Evolutionary conservation across 140 eudicot genomes (phyloP), one percentile per base, ranked within the genome.

Genomic region (Flaveria floridana): DNA sequence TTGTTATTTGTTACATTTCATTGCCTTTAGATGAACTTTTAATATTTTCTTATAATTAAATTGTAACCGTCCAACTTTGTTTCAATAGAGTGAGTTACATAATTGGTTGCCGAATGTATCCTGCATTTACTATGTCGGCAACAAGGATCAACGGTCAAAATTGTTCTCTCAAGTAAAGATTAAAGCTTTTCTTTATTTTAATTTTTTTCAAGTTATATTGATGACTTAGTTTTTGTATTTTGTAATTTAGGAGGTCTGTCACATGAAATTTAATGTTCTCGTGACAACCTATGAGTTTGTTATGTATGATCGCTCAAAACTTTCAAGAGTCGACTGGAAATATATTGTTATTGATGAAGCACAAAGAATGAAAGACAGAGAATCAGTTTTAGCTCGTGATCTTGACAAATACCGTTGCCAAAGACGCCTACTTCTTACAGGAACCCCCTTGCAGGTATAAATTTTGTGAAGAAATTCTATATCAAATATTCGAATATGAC

Each of bases 351-450:
- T 94, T 21, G 99, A 94, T 80, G 99, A 94, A 84, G 99, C 99
- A 62, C 99, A 94, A 82, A 76, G 99, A 78, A 94, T 94, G 99
- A 94, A 94, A 82, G 99, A 94, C 74, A 81, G 99, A 73, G 99
- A 94, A 61, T 94, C 99, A 1, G 99, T 94, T 74, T 85, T 94
- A 55, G 97, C 99, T 68, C 99, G 99, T 68, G 99, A 87, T 88
- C 96, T 94, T 80, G 99, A 94, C 80, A 87, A 85, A 81, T 94
- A 94, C 62, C 95, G 99, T 72, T 94, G 99, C 74, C 99, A 94
- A 83, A 87, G 99, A 83, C 96, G 99, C 48, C 87, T 94, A 64
- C 97, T 94, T 16, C 89, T 94, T 23, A 94, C 99, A 0, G 99
- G 99, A 66, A 94, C 99, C 64, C 99, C 99, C n/a, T 82, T 94